These are phyloP conservation scores for Pseudogymnoascus sp. DNA, from an alignment of 2,329 filamentous ascomycete species.

Conservation along the genomic window DNA sequence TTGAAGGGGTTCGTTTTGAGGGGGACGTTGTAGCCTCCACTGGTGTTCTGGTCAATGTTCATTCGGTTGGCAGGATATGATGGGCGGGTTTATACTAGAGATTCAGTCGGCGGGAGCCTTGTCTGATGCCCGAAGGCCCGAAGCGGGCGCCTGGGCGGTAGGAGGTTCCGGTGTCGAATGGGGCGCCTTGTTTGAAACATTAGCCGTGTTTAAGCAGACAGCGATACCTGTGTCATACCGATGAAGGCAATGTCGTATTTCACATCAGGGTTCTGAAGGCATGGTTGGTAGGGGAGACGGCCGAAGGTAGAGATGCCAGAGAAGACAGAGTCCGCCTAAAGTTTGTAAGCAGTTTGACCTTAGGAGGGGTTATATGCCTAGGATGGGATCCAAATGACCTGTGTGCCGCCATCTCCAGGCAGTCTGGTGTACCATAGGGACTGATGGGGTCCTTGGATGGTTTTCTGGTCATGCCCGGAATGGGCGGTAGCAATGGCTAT, in stretches of 20 bases:
- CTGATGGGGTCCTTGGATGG: slow-evolving; percentile 54
- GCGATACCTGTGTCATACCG: slow-evolving; percentile 38
- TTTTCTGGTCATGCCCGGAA: slow-evolving; percentile 16
- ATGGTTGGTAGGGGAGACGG: slow-evolving; percentile 68
- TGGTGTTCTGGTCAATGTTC: slow-evolving; percentile 35
- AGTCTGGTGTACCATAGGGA: slow-evolving; percentile 75
- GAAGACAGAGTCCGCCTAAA: slow-evolving; percentile 75
- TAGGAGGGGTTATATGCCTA: background rate
- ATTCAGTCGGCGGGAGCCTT: slow-evolving; percentile 77
- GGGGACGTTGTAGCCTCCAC: slow-evolving; percentile 81
- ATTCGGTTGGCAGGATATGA: background rate
- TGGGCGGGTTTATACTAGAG: slow-evolving; percentile 55
- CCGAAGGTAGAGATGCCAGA: slow-evolving; percentile 83
- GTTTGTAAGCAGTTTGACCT: background rate
- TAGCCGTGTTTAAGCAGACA: slow-evolving; percentile 11
- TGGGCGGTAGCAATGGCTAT: background rate
- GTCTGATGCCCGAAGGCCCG: slow-evolving; percentile 74
- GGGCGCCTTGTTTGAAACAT: slow-evolving; percentile 47
- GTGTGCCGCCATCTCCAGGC: slow-evolving; percentile 75
- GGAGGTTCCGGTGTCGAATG: slow-evolving; percentile 79
- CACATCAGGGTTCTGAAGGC: slow-evolving; percentile 59
- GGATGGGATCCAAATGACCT: slow-evolving; percentile 41
- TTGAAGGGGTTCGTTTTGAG: slow-evolving; percentile 73
- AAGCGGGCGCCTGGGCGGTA: slow-evolving; percentile 80
- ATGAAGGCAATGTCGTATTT: slow-evolving; percentile 82